Evolutionary conservation across 768 basidiomycete species (phyloP).

Genomic region (Strobilomyces echinocephalus): DNA sequence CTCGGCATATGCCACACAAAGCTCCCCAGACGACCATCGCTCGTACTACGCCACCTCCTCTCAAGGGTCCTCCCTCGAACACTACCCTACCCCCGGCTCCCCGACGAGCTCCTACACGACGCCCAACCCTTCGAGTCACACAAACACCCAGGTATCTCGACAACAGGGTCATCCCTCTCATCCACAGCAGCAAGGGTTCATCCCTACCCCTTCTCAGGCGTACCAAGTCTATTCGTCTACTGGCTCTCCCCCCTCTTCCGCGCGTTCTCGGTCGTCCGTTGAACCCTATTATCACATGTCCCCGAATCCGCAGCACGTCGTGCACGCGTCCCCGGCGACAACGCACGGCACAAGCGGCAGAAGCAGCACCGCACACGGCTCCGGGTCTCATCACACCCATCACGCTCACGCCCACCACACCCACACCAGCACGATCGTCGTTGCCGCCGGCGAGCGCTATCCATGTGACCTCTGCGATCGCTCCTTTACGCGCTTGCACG

Average conservation of each 20-base stretch:
- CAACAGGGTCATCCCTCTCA: constrained; percentile 15
- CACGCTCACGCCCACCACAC: constrained; percentile 1
- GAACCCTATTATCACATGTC: constrained; percentile 40
- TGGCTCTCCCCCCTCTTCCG: constrained; percentile 21
- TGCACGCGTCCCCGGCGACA: constrained; percentile 14
- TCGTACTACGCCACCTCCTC: constrained; percentile 24
- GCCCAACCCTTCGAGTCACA: constrained; percentile 11
- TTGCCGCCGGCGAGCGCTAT: constrained; percentile 51
- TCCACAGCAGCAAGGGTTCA: constrained; percentile 34
- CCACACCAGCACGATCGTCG: constrained; percentile 14
- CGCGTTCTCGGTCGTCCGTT: constrained; percentile 27
- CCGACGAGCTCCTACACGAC: constrained; percentile 21
- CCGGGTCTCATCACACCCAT: constrained; percentile 2
- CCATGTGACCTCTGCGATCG: constrained; percentile 72
- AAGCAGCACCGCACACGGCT: constrained; percentile 8
- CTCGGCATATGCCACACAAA: constrained; percentile 18
- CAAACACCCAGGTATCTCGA: constrained; percentile 15
- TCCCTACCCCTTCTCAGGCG: constrained; percentile 47
- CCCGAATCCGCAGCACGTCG: constrained; percentile 32
- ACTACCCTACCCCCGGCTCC: constrained; percentile 19
- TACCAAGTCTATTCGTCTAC: constrained; percentile 33
- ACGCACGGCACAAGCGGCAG: constrained; percentile 16
- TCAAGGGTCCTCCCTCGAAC: constrained; percentile 15
- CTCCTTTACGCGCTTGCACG: constrained; percentile 76
- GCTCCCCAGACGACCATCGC: constrained; percentile 18